These are phyloP conservation scores for Colletotrichum australisinense DNA, from an alignment of 2,329 filamentous ascomycete species.

Conservation along the genomic window DNA sequence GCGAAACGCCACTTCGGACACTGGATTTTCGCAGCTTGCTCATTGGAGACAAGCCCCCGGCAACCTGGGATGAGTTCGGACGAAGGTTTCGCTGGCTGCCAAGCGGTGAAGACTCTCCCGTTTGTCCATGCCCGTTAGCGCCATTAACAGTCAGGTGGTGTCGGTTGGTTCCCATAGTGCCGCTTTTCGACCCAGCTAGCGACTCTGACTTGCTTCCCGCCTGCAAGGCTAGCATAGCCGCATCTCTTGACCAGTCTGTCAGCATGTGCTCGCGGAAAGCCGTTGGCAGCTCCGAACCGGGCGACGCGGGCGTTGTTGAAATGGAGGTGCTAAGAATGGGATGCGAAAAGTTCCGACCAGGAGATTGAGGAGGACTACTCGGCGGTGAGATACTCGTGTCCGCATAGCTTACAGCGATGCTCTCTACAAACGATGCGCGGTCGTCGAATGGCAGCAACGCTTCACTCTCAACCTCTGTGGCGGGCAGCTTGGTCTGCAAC, in stretches of 20 bases:
- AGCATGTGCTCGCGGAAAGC: slow-evolving; percentile 81
- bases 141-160: slow-evolving; percentile 70
- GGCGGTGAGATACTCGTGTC: slow-evolving; percentile 71
- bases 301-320: slow-evolving; percentile 51
- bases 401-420: slow-evolving; percentile 79
- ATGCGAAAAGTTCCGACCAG: slow-evolving; percentile 71
- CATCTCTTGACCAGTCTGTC: slow-evolving; percentile 82
- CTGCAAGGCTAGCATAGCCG: slow-evolving; percentile 75
- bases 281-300: slow-evolving; percentile 70
- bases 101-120: slow-evolving; percentile 59
- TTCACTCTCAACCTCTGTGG: slow-evolving; percentile 69
- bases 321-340: slow-evolving; percentile 67
- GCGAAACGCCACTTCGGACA: slow-evolving; percentile 62
- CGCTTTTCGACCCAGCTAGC: slow-evolving; percentile 78
- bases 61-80: slow-evolving; percentile 55
- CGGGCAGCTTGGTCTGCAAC: slow-evolving; percentile 58
- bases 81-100: slow-evolving; percentile 63
- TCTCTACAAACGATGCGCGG: slow-evolving; percentile 76
- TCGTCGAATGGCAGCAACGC: slow-evolving; percentile 81
- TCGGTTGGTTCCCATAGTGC: slow-evolving; percentile 64
- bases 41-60: slow-evolving; percentile 44
- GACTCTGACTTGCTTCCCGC: slow-evolving; percentile 79
- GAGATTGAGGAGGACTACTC: slow-evolving; percentile 76
- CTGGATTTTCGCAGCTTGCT: slow-evolving; percentile 65
- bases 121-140: slow-evolving; percentile 50